Conservation (phyloP, 1,284 basidiomycete genomes). For the Leucocoprinus gongylophorus region DNA sequence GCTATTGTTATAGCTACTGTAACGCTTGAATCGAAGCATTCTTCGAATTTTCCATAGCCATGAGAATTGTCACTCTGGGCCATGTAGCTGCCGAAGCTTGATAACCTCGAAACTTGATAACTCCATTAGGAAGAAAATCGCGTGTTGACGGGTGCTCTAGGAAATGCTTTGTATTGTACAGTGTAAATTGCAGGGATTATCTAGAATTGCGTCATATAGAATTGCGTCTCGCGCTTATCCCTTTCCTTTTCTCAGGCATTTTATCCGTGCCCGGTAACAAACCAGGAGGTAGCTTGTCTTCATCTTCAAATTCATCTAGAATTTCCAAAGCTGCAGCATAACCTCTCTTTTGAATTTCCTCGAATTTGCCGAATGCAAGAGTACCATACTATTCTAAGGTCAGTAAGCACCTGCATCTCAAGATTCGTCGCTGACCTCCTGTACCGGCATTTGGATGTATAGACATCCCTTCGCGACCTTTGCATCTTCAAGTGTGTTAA, state of each 20-base stretch:
- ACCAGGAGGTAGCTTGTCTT: constrained; percentile 68
- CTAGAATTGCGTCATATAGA: constrained; percentile 48
- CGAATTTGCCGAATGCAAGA: constrained; percentile 73
- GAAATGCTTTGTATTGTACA: neutral
- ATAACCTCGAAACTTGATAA: no score
- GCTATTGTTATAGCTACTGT: no score
- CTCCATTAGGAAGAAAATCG: no score
- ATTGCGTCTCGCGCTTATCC: constrained; percentile 69
- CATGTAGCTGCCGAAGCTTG: no score
- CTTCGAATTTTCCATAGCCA: no score
- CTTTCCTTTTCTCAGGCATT: constrained; percentile 45
- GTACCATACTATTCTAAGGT: constrained; percentile 56
- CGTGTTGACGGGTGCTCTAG: neutral
- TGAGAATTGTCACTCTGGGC: no score
- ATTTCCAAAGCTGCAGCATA: constrained; percentile 71
- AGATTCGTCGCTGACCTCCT: constrained; percentile 49
- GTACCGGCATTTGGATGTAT: constrained; percentile 94
- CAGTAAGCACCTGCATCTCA: neutral
- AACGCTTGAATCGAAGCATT: no score
- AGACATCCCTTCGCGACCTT: constrained; percentile 84
- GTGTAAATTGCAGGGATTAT: neutral
- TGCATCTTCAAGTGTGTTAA: constrained; percentile 91
- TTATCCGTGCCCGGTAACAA: constrained; percentile 3
- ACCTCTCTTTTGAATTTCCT: constrained; percentile 81
- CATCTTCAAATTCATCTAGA: constrained; percentile 74